A percentile compares a stretch with the other conserved stretches of the same genome.
phyloP scores from a whole-genome alignment of 1,284 basidiomycete genomes.

The Apiotrichum porosum region DNA sequence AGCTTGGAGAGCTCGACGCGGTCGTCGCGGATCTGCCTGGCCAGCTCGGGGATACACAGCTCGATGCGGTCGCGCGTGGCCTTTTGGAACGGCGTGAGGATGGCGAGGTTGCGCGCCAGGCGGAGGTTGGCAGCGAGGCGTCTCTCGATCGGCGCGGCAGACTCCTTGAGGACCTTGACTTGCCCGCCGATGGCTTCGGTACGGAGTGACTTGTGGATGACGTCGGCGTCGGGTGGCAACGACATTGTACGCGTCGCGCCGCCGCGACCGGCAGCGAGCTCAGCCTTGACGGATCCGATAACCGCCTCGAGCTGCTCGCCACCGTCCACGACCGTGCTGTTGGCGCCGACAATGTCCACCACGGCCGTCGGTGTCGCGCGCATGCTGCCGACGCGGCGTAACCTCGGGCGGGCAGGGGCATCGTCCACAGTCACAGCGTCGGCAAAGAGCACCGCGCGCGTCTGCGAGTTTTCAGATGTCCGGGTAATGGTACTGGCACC shows the following conservation, averaged over 20 bases:
- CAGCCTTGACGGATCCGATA: slow-evolving; percentile 78
- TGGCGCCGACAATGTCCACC: slow-evolving; percentile 35
- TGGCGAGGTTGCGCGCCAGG: slow-evolving; percentile 72
- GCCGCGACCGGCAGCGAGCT: slow-evolving; percentile 56
- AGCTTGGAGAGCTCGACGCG: slow-evolving; percentile 70
- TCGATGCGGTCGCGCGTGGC: slow-evolving; percentile 72
- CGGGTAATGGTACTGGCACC: too few species aligned
- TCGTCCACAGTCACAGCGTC: background rate
- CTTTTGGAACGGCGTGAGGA: slow-evolving; percentile 79
- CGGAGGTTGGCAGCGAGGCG: slow-evolving; percentile 69
- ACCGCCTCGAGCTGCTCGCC: slow-evolving; percentile 59
- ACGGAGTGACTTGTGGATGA: slow-evolving; percentile 15
- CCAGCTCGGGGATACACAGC: slow-evolving; percentile 59
- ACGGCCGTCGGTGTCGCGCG: slow-evolving; percentile 7
- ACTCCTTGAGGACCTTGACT: slow-evolving; percentile 48
- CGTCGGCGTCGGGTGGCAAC: background rate
- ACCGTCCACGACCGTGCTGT: slow-evolving; percentile 33
- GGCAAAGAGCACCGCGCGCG: slow-evolving; percentile 4
- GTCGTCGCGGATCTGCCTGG: slow-evolving; percentile 61
- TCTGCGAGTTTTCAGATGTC: too few species aligned
- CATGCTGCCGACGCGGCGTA: slow-evolving; percentile 15
- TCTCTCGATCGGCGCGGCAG: slow-evolving; percentile 57
- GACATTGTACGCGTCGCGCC: slow-evolving; percentile 18
- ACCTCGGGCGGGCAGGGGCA: background rate
- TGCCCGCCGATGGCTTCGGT: slow-evolving; percentile 23